A percentile compares a stretch with the other conserved stretches of the same genome.
phyloP scores from a whole-genome alignment of 2,329 filamentous ascomycete species.

The Aspergillus novoparasiticus region DNA sequence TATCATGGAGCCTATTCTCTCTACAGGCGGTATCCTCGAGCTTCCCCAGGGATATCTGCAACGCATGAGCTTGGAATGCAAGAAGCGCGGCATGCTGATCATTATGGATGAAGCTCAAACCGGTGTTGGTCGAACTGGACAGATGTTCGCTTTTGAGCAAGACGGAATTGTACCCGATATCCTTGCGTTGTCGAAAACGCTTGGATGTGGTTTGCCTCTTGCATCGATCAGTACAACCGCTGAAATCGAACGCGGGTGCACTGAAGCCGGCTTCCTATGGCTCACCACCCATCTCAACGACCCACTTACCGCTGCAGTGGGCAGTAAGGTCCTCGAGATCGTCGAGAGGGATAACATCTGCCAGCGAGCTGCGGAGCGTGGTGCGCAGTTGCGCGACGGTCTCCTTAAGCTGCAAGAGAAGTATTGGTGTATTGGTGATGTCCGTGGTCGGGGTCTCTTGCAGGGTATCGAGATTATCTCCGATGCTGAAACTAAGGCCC shows the following conservation, averaged over 20 bases:
- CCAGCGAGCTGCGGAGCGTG: constrained; percentile 47
- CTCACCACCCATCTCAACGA: constrained; percentile 67
- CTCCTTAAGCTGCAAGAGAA: constrained; percentile 50
- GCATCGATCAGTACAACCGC: constrained; percentile 60
- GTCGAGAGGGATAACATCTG: constrained; percentile 60
- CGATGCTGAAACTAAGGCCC: constrained; percentile 52
- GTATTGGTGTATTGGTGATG: constrained; percentile 65
- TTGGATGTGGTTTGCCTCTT: constrained; percentile 63
- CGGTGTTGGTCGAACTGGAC: constrained; percentile 57
- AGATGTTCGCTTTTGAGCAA: constrained; percentile 62
- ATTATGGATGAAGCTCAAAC: constrained; percentile 66
- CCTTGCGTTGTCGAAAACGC: constrained; percentile 62
- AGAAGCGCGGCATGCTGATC: constrained; percentile 58
- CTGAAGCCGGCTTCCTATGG: constrained; percentile 56
- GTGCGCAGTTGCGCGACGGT: constrained; percentile 51
- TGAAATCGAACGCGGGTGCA: constrained; percentile 54
- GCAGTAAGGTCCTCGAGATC: constrained; percentile 64
- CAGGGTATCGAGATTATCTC: constrained; percentile 61
- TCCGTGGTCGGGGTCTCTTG: constrained; percentile 62
- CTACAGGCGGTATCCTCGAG: constrained; percentile 62
- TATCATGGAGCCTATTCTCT: constrained; percentile 64
- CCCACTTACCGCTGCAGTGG: constrained; percentile 61
- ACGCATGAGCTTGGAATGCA: constrained; percentile 57
- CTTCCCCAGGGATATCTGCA: constrained; percentile 62
- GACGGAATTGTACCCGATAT: constrained; percentile 59